Evolutionary conservation across 2,329 filamentous ascomycete genomes (phyloP).

Genomic region (Chaetomiaceae sp.): DNA sequence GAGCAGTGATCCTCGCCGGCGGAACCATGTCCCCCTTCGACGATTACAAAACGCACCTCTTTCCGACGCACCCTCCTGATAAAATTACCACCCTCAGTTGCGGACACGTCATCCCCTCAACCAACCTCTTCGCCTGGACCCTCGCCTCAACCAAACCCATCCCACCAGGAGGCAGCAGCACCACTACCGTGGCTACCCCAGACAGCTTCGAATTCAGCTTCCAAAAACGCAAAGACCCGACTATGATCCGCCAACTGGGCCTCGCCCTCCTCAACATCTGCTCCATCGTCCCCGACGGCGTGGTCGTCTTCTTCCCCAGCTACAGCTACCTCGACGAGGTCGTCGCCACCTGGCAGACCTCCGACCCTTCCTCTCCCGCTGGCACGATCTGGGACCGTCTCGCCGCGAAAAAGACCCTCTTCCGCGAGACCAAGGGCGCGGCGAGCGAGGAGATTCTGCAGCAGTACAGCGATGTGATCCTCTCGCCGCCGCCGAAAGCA

Average conservation of each 20-base stretch:
- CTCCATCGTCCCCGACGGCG: constrained; percentile 73
- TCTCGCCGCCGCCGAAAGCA: constrained; percentile 24
- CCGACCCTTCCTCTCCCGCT: constrained; percentile 22
- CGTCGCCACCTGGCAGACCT: constrained; percentile 53
- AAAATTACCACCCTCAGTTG: constrained; percentile 81
- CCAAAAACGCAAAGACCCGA: constrained; percentile 63
- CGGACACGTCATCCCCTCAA: constrained; percentile 83
- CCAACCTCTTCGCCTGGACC: constrained; percentile 75
- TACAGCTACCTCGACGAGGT: constrained; percentile 85
- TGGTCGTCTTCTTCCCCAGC: constrained; percentile 93
- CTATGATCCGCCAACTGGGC: constrained; percentile 71
- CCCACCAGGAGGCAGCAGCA: constrained; percentile 13
- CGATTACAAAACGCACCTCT: constrained; percentile 82
- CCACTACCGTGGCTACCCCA: no score
- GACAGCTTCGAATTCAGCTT: constrained; percentile 81
- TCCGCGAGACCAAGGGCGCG: constrained; percentile 51
- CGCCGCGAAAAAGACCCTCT: constrained; percentile 54
- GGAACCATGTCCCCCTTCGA: constrained; percentile 97
- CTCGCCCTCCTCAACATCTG: constrained; percentile 67
- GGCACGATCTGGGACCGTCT: constrained; percentile 55
- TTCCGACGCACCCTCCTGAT: constrained; percentile 62
- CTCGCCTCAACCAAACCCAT: constrained; percentile 45
- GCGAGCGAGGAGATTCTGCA: constrained; percentile 66
- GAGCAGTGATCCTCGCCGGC: constrained; percentile 84
- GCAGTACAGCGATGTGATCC: constrained; percentile 66